Percentiles rank a stretch among this genome's conserved stretches.
phyloP scores from a whole-genome alignment of 106 monocot genomes.

The Acorus calamus region DNA sequence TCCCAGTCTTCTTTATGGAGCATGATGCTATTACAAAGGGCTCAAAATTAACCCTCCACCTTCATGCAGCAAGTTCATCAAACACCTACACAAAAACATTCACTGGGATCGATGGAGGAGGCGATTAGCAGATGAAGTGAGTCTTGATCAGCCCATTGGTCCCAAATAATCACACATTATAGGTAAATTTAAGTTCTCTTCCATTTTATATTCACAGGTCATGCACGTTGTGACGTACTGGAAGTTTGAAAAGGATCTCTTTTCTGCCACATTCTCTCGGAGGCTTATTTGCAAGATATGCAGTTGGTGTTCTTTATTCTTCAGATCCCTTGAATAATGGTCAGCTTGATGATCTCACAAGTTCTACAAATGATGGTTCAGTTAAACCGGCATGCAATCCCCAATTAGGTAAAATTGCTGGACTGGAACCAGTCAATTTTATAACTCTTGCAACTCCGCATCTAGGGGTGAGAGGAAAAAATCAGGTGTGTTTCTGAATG shows the following conservation, averaged over 20 bases:
- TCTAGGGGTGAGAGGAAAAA: slow-evolving; percentile 88
- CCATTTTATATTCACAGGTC: slow-evolving; percentile 32
- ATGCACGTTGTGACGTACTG: slow-evolving; percentile 40
- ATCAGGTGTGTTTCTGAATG: slow-evolving; percentile 50
- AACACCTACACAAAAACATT: slow-evolving; percentile 80
- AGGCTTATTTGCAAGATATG: slow-evolving; percentile 89
- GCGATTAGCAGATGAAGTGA: slow-evolving; percentile 87
- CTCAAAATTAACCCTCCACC: too few relatives aligned
- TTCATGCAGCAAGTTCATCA: slow-evolving; percentile 76
- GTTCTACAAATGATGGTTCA: slow-evolving; percentile 7
- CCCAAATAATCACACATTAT: too few relatives aligned
- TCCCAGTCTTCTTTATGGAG: not conserved
- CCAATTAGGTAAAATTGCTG: slow-evolving; percentile 43
- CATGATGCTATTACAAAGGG: not conserved
- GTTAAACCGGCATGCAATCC: slow-evolving; percentile 8
- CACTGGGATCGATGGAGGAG: slow-evolving; percentile 78
- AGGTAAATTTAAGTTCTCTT: not conserved
- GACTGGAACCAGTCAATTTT: slow-evolving; percentile 76
- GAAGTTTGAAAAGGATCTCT: slow-evolving; percentile 75
- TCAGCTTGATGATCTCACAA: slow-evolving; percentile 3
- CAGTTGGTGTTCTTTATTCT: slow-evolving; percentile 64
- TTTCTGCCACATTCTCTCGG: slow-evolving; percentile 89
- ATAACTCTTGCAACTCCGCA: slow-evolving; percentile 97
- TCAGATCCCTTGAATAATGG: slow-evolving; percentile 9
- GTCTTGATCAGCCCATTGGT: not conserved